phyloP scores from a whole-genome alignment of 495 filamentous ascomycete species.

The Penicillium desertorum region DNA sequence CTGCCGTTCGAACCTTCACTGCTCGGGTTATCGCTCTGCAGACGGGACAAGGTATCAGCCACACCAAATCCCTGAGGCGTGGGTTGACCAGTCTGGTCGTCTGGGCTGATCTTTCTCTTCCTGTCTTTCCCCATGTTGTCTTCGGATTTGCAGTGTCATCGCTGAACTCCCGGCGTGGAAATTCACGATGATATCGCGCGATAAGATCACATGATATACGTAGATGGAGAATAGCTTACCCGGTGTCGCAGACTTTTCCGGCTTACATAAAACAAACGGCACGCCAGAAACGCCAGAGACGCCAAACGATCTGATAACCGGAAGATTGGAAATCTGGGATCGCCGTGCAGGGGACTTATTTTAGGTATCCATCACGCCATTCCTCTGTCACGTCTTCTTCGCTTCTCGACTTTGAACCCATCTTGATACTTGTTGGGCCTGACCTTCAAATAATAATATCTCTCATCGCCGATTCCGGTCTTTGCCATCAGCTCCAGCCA shows the following conservation, averaged over 20 bases:
- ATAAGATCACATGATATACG: constrained; percentile 2
- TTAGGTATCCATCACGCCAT: constrained; percentile 27
- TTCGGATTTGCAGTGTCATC: background rate
- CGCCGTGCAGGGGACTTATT: constrained; percentile 15
- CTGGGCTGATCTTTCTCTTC: constrained; percentile 42
- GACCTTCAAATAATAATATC: background rate
- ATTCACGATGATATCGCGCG: constrained; percentile 18
- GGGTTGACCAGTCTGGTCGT: constrained; percentile 23
- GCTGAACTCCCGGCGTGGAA: background rate
- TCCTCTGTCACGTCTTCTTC: background rate
- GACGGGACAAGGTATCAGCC: constrained; percentile 33
- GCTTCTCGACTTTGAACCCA: background rate
- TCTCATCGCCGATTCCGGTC: background rate
- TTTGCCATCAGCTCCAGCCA: constrained; percentile 12
- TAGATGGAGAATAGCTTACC: background rate
- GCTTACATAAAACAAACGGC: background rate
- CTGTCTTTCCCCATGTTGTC: constrained; percentile 25
- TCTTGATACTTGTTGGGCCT: background rate
- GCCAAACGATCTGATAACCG: constrained; percentile 33
- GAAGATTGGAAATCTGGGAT: constrained; percentile 27
- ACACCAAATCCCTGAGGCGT: constrained; percentile 28
- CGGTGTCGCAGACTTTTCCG: background rate
- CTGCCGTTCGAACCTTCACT: constrained; percentile 25
- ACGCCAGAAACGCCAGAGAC: background rate
- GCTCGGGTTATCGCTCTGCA: constrained; percentile 28